Percentiles rank a stretch among this genome's conserved stretches.
Evolutionary conservation across 148 eudicot species (phyloP).

Genomic region (Persicaria maculosa): DNA sequence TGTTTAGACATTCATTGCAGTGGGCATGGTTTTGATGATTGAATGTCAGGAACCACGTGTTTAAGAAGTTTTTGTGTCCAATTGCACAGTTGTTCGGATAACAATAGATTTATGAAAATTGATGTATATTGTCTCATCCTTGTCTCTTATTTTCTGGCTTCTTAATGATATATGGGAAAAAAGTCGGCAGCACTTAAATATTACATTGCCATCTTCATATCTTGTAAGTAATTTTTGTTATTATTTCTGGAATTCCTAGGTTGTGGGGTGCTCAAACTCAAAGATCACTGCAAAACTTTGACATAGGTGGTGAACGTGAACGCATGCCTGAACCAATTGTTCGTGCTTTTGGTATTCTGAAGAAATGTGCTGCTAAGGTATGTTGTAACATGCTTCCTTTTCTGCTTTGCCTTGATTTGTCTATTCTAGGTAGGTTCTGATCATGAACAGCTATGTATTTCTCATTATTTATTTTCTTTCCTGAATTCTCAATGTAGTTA

Average conservation of each 20-base stretch:
- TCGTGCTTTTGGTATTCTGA: slow-evolving; percentile 83
- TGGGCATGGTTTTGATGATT: background rate
- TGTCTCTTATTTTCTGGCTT: background rate
- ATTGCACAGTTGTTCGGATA: background rate
- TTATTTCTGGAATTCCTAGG: slow-evolving; percentile 28
- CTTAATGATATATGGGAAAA: background rate
- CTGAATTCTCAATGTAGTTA: background rate
- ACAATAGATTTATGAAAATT: background rate
- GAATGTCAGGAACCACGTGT: background rate
- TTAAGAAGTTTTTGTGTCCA: background rate
- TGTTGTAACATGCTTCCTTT: background rate
- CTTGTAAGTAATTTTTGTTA: background rate
- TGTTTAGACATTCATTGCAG: background rate
- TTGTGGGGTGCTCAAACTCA: slow-evolving; percentile 99
- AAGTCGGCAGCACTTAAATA: background rate
- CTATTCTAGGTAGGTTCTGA: background rate
- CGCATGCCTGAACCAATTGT: slow-evolving; percentile 97
- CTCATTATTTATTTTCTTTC: background rate
- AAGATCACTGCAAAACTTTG: slow-evolving; percentile 93
- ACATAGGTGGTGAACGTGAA: slow-evolving; percentile 95
- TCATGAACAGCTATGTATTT: background rate
- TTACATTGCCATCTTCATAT: background rate
- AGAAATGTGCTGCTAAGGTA: slow-evolving; percentile 97
- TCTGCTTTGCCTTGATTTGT: background rate
- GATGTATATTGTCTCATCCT: background rate